A percentile compares a stretch with the other conserved stretches of the same genome.
Evolutionary conservation across 495 filamentous ascomycete species (phyloP).

Genomic region (Astrothelium macrocarpum): DNA sequence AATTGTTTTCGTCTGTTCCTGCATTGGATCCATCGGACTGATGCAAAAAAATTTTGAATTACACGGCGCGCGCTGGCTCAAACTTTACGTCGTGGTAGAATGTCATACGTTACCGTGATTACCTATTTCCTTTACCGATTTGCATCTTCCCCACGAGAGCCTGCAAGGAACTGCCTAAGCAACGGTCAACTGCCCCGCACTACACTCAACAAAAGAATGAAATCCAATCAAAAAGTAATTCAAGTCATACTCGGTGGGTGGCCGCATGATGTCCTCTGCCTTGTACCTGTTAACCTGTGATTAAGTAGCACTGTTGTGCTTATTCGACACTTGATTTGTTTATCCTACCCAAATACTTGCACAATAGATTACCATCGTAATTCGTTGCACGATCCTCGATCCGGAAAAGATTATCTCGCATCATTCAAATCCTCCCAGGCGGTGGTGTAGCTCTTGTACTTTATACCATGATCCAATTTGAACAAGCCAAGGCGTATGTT

Average conservation of each 20-base stretch:
- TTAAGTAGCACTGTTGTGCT: too few species aligned
- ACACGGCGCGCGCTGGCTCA: background rate
- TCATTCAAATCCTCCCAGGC: background rate
- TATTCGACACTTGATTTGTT: too few species aligned
- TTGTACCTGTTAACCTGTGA: too few species aligned
- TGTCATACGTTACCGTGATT: background rate
- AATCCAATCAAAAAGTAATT: background rate
- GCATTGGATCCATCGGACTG: background rate
- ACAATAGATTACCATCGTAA: background rate
- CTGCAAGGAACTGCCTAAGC: too few species aligned
- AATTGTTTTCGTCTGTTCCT: constrained; percentile 5
- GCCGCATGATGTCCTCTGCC: too few species aligned
- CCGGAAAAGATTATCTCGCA: background rate
- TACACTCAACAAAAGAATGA: constrained; percentile 1
- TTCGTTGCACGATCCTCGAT: background rate
- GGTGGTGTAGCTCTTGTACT: background rate
- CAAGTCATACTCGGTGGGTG: too few species aligned
- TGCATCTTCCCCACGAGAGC: background rate
- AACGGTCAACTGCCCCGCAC: background rate
- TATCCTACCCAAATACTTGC: background rate
- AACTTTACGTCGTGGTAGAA: background rate
- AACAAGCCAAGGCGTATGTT: constrained; percentile 35
- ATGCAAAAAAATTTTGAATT: background rate
- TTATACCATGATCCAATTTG: constrained; percentile 24
- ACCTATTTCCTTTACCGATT: background rate